These are phyloP conservation scores for Talaromyces piceae DNA, from an alignment of 2,329 filamentous ascomycete genomes.

Conservation along the genomic window DNA sequence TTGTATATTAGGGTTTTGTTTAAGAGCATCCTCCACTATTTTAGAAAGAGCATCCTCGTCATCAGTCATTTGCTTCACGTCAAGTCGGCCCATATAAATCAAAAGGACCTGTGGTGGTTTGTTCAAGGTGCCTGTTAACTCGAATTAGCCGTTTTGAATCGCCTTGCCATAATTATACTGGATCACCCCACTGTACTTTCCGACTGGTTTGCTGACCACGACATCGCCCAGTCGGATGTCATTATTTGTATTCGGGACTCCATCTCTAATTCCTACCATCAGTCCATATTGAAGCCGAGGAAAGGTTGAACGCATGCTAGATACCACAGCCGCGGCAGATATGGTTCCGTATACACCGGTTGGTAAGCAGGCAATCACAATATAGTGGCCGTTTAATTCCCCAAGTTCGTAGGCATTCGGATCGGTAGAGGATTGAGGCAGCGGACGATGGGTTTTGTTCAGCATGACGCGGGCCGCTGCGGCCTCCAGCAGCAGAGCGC, in stretches of 20 bases:
- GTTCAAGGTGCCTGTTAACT: neutral
- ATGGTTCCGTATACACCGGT: neutral
- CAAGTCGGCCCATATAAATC: neutral
- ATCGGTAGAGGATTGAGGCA: neutral
- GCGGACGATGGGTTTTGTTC: neutral
- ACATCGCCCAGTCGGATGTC: conserved; percentile 15
- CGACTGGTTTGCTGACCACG: conserved; percentile 11
- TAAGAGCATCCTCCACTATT: conserved; percentile 7
- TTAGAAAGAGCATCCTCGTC: neutral
- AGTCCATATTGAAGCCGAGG: conserved; percentile 9
- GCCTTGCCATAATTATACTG: conserved; percentile 3
- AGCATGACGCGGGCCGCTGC: neutral
- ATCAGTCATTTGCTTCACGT: neutral
- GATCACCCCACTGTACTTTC: neutral
- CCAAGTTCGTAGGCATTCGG: neutral
- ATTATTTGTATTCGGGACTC: neutral
- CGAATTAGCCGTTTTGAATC: neutral
- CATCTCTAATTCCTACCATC: conserved; percentile 1
- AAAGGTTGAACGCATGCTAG: conserved; percentile 11
- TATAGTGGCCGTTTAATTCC: conserved; percentile 7
- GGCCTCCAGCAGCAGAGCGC: neutral
- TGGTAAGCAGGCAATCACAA: conserved; percentile 11
- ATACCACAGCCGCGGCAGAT: conserved; percentile 1
- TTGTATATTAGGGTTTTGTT: conserved; percentile 1
- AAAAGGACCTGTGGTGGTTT: neutral